phyloP scores from a whole-genome alignment of 176 grass and related monocot species.

The Musa itinerans region DNA sequence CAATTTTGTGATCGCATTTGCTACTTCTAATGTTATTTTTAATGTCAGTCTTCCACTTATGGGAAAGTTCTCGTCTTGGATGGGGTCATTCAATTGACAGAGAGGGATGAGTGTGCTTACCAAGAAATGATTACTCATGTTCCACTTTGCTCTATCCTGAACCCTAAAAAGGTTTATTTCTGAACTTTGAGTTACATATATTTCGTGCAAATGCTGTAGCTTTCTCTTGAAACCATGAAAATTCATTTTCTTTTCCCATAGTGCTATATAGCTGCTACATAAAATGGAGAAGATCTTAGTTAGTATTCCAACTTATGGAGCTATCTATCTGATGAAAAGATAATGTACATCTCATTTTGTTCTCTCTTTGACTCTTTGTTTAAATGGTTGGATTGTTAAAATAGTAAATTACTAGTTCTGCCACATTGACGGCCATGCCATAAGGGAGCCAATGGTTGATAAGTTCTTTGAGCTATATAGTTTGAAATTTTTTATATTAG shows the following conservation, averaged over 20 bases:
- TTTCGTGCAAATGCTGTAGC: not conserved
- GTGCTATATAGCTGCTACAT: not conserved
- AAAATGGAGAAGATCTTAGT: not conserved
- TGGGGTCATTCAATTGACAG: slow-evolving; percentile 81
- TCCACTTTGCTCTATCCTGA: slow-evolving; percentile 74
- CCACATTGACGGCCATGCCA: not conserved
- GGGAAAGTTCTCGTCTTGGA: slow-evolving; percentile 91
- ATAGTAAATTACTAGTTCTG: not conserved
- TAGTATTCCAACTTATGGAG: not conserved
- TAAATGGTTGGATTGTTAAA: not conserved
- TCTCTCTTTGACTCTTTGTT: not conserved
- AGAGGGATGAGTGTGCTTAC: slow-evolving; percentile 87
- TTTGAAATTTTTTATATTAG: too few relatives aligned
- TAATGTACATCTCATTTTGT: not conserved
- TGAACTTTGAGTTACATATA: not conserved
- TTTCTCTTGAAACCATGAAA: not conserved
- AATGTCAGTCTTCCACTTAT: slow-evolving; percentile 59
- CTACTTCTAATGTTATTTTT: slow-evolving; percentile 8
- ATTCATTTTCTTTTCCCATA: not conserved
- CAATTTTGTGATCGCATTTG: not conserved
- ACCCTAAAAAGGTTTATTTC: slow-evolving; percentile 68
- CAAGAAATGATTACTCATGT: slow-evolving; percentile 97
- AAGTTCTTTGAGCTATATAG: not conserved
- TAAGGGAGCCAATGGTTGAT: not conserved
- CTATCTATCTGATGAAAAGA: not conserved